Conservation (phyloP, 1,139 yeast species). For the Spathaspora sp. region DNA sequence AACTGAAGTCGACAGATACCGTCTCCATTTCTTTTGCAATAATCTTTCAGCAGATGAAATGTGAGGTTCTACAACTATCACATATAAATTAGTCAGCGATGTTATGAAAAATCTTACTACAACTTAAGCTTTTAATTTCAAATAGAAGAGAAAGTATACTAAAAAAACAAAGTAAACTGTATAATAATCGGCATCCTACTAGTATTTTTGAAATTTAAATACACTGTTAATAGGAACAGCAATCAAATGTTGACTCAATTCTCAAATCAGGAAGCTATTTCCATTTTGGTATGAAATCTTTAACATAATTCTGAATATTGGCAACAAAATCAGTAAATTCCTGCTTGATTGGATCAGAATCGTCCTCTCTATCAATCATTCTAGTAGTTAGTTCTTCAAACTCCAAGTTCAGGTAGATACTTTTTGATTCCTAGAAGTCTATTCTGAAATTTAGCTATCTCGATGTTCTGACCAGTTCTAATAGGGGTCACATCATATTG, state of each 20-base stretch:
- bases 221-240: no score
- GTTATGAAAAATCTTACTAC: no score
- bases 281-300: constrained; percentile 16
- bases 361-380: constrained; percentile 5
- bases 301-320: constrained; percentile 16
- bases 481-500: constrained; percentile 34
- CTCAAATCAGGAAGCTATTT: constrained; percentile 17
- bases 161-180: no score
- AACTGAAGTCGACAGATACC: neutral
- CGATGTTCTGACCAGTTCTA: constrained; percentile 7
- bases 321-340: constrained; percentile 9
- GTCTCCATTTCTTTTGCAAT: no score
- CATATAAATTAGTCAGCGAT: no score
- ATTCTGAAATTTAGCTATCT: constrained; percentile 14
- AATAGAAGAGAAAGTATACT: no score
- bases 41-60: no score
- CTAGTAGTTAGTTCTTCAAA: constrained; percentile 6
- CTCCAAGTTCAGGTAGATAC: constrained; percentile 19
- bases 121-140: no score
- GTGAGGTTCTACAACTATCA: no score
- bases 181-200: no score
- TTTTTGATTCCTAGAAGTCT: constrained; percentile 16
- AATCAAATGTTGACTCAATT: no score
- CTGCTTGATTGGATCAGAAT: constrained; percentile 8
- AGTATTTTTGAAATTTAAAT: no score